These are phyloP conservation scores for Mucor sp. DNA, from an alignment of 371 early-diverging fungal species.

Conservation along the genomic window DNA sequence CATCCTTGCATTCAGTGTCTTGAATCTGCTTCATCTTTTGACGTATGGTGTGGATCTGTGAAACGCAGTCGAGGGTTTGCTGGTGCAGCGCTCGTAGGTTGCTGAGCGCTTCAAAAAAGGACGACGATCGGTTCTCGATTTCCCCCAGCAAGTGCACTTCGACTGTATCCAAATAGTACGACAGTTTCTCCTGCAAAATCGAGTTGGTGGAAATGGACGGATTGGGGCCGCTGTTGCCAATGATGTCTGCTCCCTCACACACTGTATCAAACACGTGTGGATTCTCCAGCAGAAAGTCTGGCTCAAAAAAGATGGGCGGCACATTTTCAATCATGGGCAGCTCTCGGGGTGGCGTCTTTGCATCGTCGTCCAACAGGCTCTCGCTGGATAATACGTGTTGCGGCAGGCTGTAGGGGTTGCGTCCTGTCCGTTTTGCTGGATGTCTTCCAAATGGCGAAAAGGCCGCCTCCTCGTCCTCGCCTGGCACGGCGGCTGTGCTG, in stretches of 20 bases:
- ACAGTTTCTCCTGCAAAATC: slow-evolving; percentile 85
- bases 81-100: slow-evolving; percentile 89
- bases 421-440: slow-evolving; percentile 37
- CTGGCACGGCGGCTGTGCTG: neutral
- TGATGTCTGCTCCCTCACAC: slow-evolving; percentile 63
- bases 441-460: slow-evolving; percentile 1
- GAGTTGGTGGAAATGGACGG: slow-evolving; percentile 64
- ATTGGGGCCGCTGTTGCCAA: slow-evolving; percentile 41
- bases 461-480: neutral
- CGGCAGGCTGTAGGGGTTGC: slow-evolving; percentile 69
- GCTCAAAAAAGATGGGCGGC: slow-evolving; percentile 84
- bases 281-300: slow-evolving; percentile 82
- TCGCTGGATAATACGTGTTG: slow-evolving; percentile 51
- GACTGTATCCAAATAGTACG: slow-evolving; percentile 87
- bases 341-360: slow-evolving; percentile 38
- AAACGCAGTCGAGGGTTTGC: slow-evolving; percentile 85
- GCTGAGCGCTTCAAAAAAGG: slow-evolving; percentile 92
- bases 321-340: slow-evolving; percentile 77
- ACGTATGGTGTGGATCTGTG: slow-evolving; percentile 78
- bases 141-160: slow-evolving; percentile 91
- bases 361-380: slow-evolving; percentile 41
- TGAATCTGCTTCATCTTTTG: slow-evolving; percentile 69
- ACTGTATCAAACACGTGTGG: slow-evolving; percentile 89
- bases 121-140: slow-evolving; percentile 85
- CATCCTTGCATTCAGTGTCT: slow-evolving; percentile 68